Base-by-base conservation (phyloP, 345 rosid species). In the Salix suchowensis region DNA sequence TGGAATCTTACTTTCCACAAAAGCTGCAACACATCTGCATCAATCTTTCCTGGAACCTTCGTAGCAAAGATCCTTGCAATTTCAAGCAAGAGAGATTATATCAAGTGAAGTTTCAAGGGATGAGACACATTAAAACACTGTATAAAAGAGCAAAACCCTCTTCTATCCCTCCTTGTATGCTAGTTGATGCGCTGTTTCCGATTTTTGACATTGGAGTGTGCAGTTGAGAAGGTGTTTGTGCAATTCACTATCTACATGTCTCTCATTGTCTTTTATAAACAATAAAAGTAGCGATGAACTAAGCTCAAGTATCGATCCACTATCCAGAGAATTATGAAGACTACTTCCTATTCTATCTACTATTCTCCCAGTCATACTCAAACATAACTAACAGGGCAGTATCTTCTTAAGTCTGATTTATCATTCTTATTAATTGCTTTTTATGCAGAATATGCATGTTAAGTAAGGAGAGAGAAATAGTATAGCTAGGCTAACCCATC, bases 1-100 rank as follows among this genome's bases (percentile, higher is more conserved):
- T n/a, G 71, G 23, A 42, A 42, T 77, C 87, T 44, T 83, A 96
- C 99, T 87, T 96, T 96, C 99, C 99, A 96, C 58, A 93, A 91
- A 39, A 96, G 82, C 75, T 96, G 99, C 74, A 96, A 87, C 79
- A 96, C 99, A 83, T 96, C 99, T 79, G 99, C 98, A 30, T 96
- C 99, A n/a, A 96, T 96, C 87, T 96, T 96, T 79, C 98, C 99
- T 1, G 99, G 99, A 83, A 96, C 99, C 87, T 96, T 96, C 24
- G 99, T 94, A 67, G 99, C 98, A 79, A 96, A 96, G 72, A 96
- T 94, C 85, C 99, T 90, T 62, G 99, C 99, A 83, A 96, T 92
- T 92, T 94, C 98, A 71, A 58, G 60, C 81, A 84, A 87, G 42
- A 73, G 81, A 80, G 46, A 23, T 48, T 44, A 74, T n/a, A 68